phyloP scores from a whole-genome alignment of 495 filamentous ascomycete genomes.

The Ramalina intermedia region DNA sequence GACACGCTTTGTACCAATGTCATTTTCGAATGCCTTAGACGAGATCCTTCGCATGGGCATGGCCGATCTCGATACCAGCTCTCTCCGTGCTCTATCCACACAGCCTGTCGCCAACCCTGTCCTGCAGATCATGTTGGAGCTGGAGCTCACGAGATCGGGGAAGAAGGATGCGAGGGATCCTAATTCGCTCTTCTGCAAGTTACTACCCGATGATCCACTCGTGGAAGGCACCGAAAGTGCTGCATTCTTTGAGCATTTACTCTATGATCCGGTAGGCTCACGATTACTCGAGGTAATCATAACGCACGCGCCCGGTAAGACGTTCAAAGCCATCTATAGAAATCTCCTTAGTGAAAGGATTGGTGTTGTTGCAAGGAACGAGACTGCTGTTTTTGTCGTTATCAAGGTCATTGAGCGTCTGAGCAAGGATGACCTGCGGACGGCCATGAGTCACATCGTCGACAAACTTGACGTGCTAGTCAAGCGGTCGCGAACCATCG shows the following conservation, averaged over 20 bases:
- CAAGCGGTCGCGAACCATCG: conserved; percentile 55
- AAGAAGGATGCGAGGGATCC: conserved; percentile 47
- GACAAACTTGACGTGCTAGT: conserved; percentile 57
- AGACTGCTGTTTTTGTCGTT: conserved; percentile 74
- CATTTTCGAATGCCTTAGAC: conserved; percentile 58
- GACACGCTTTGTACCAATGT: conserved; percentile 51
- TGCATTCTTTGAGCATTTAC: conserved; percentile 64
- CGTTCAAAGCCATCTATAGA: conserved; percentile 72
- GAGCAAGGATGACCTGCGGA: conserved; percentile 64
- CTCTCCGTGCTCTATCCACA: conserved; percentile 63
- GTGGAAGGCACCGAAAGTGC: conserved; percentile 42
- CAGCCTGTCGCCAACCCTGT: conserved; percentile 84
- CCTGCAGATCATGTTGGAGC: conserved; percentile 69
- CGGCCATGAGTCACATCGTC: conserved; percentile 49
- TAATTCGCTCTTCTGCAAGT: conserved; percentile 41
- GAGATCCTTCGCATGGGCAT: conserved; percentile 66
- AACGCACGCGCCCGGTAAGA: conserved; percentile 61
- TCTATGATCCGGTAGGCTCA: conserved; percentile 83
- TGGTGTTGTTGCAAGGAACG: conserved; percentile 66
- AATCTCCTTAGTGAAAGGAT: conserved; percentile 64
- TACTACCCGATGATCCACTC: conserved; percentile 51
- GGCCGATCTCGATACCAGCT: conserved; percentile 52
- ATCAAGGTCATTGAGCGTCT: conserved; percentile 67
- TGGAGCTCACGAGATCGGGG: conserved; percentile 60
- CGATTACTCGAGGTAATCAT: conserved; percentile 78